phyloP scores from a whole-genome alignment of 2,329 filamentous ascomycete species.

The Penicillium sp. region DNA sequence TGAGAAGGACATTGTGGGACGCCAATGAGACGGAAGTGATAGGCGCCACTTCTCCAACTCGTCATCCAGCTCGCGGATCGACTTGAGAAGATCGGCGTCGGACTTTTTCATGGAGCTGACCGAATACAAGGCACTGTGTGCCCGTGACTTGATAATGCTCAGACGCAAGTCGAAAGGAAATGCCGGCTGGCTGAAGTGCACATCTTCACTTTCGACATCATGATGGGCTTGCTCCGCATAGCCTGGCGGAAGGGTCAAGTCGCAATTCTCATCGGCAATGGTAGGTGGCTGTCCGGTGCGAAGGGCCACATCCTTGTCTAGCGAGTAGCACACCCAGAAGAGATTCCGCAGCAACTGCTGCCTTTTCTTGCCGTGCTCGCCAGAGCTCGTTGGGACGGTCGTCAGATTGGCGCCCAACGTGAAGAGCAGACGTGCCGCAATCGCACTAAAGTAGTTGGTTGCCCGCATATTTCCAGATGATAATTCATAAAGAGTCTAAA shows the following conservation, averaged over 20 bases:
- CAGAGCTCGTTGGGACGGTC: slow-evolving; percentile 15
- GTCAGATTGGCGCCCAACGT: slow-evolving; percentile 46
- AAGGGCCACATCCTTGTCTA: slow-evolving; percentile 55
- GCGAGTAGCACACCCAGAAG: slow-evolving; percentile 54
- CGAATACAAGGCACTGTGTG: slow-evolving; percentile 50
- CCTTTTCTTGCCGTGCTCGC: slow-evolving; percentile 15
- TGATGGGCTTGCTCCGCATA: slow-evolving; percentile 34
- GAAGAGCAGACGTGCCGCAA: slow-evolving; percentile 49
- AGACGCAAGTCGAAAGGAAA: slow-evolving; percentile 50
- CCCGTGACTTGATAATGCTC: slow-evolving; percentile 51
- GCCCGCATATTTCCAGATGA: slow-evolving; percentile 48
- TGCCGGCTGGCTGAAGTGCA: slow-evolving; percentile 22
- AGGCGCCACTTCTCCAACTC: slow-evolving; percentile 54
- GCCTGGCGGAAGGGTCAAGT: slow-evolving; percentile 47
- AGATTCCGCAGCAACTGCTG: slow-evolving; percentile 37
- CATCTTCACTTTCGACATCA: slow-evolving; percentile 21
- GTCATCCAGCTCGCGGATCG: slow-evolving; percentile 55
- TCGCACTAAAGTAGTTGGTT: slow-evolving; percentile 43
- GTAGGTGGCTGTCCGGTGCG: slow-evolving; percentile 52
- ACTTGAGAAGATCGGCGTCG: slow-evolving; percentile 52
- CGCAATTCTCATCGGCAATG: slow-evolving; percentile 51
- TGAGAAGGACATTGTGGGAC: slow-evolving; percentile 48
- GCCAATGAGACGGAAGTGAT: slow-evolving; percentile 44
- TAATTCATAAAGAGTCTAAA: slow-evolving; percentile 43
- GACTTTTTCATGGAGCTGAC: slow-evolving; percentile 47